Percentiles rank a stretch among this genome's conserved stretches.
Evolutionary conservation across 805 yeast genomes (phyloP).

Genomic region (Lachancea sp.): DNA sequence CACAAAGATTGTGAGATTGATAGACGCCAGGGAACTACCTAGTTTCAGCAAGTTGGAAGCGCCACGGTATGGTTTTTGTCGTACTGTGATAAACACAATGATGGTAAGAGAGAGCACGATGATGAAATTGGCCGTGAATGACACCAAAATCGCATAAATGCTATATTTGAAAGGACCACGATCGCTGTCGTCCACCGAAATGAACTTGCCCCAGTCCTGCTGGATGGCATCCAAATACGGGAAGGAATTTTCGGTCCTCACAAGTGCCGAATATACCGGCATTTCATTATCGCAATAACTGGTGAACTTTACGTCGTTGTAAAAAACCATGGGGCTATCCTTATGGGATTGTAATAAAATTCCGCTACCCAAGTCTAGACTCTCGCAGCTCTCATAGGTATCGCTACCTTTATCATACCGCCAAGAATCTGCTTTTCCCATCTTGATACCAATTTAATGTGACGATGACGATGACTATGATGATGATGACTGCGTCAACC

Average conservation of each 20-base stretch:
- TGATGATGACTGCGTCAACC: too few species aligned
- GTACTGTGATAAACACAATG: slow-evolving; percentile 57
- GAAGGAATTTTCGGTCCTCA: slow-evolving; percentile 28
- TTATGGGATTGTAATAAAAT: slow-evolving; percentile 22
- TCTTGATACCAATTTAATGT: neutral
- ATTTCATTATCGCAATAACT: slow-evolving; percentile 31
- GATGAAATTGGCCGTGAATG: slow-evolving; percentile 58
- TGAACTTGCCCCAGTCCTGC: slow-evolving; percentile 44
- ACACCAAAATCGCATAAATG: slow-evolving; percentile 55
- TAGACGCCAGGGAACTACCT: slow-evolving; percentile 48
- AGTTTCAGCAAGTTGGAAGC: slow-evolving; percentile 24
- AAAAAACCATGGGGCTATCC: slow-evolving; percentile 10
- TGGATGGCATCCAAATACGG: slow-evolving; percentile 37
- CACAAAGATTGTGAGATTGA: slow-evolving; percentile 47
- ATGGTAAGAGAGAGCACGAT: slow-evolving; percentile 57
- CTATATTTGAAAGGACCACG: slow-evolving; percentile 48
- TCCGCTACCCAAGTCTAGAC: slow-evolving; percentile 31
- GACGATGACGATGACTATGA: too few species aligned
- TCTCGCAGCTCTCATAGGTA: slow-evolving; percentile 30
- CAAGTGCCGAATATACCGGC: slow-evolving; percentile 35
- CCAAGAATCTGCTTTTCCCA: slow-evolving; percentile 6
- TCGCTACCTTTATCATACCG: slow-evolving; percentile 2
- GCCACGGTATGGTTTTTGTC: slow-evolving; percentile 50
- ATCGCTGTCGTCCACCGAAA: slow-evolving; percentile 25
- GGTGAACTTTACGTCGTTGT: slow-evolving; percentile 20